phyloP scores from a whole-genome alignment of 306 rosid genomes.

The Cucurbita maxima region DNA sequence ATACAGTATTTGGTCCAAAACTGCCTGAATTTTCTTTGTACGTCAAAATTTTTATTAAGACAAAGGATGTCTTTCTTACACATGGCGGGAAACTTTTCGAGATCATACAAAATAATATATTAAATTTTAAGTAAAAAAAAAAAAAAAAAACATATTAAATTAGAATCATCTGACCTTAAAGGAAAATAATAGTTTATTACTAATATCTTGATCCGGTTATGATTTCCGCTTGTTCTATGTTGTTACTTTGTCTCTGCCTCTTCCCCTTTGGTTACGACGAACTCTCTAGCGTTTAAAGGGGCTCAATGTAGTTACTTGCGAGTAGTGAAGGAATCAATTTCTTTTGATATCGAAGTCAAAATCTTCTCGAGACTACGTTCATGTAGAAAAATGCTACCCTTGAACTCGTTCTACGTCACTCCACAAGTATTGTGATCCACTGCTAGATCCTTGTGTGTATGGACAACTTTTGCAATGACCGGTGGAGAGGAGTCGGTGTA shows the following conservation, averaged over 20 bases:
- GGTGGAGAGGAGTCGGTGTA: conserved; percentile 43
- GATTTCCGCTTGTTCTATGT: background rate
- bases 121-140: no score
- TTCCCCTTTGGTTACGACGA: background rate
- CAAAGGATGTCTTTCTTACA: no score
- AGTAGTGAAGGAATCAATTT: background rate
- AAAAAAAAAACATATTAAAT: no score
- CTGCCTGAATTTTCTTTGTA: no score
- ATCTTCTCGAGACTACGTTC: background rate
- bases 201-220: no score
- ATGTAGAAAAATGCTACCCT: background rate
- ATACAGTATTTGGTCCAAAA: no score
- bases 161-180: no score
- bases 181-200: no score
- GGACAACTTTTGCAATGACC: conserved; percentile 58
- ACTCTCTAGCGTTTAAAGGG: background rate
- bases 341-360: background rate
- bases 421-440: background rate
- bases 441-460: conserved; percentile 39
- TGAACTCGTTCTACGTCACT: no score
- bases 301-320: background rate
- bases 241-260: background rate
- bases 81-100: no score
- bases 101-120: no score
- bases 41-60: no score